Conservation (phyloP, 2,329 filamentous ascomycete genomes). For the Waltergamsia citrina region DNA sequence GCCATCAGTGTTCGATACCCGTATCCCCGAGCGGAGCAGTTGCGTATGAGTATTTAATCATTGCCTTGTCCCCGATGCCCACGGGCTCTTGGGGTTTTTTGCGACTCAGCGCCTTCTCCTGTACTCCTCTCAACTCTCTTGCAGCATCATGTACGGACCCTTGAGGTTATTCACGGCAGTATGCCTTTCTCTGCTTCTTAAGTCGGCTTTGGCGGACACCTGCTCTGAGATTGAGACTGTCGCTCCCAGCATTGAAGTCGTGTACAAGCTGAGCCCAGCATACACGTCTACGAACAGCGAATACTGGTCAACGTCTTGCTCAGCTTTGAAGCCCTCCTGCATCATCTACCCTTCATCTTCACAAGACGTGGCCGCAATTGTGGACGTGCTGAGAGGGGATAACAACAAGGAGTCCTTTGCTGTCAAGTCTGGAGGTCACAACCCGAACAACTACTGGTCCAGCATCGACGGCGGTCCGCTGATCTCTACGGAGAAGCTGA, state of each 20-base stretch:
- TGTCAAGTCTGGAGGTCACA: constrained; percentile 47
- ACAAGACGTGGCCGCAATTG: constrained; percentile 39
- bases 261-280: not conserved
- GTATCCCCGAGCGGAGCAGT: too few species aligned
- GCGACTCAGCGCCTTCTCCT: too few species aligned
- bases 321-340: constrained; percentile 18
- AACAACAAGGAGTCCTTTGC: constrained; percentile 36
- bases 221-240: constrained; percentile 2
- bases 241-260: constrained; percentile 2
- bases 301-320: constrained; percentile 4
- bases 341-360: constrained; percentile 35
- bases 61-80: not conserved
- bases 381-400: constrained; percentile 29
- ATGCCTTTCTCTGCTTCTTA: not conserved
- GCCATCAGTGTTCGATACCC: too few species aligned
- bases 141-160: too few species aligned
- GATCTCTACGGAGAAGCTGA: constrained; percentile 35
- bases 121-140: too few species aligned
- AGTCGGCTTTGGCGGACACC: not conserved
- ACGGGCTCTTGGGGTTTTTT: not conserved
- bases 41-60: not conserved
- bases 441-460: constrained; percentile 41
- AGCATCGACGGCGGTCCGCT: constrained; percentile 38
- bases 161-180: too few species aligned
- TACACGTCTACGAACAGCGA: constrained; percentile 3